Evolutionary conservation across 2,329 filamentous ascomycete genomes (phyloP), one percentile per base, ranked within the genome.

Genomic region (Venturiaceae sp.): DNA sequence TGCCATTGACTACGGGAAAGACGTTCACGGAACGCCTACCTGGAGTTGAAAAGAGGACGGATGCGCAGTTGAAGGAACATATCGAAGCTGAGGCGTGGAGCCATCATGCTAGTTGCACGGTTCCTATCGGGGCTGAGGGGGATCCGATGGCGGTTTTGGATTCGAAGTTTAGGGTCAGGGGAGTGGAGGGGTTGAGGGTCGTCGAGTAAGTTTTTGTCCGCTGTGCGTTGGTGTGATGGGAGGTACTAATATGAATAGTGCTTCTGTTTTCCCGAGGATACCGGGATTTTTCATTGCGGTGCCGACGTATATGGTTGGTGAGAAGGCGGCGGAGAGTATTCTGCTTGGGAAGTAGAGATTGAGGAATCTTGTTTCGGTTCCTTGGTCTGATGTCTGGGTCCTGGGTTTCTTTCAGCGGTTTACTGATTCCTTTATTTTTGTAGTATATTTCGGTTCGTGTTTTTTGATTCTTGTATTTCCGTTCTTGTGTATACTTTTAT

Each of bases 281-380:
- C 80, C 80, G 1, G 82, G 82, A 61, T 78, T 73, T 57, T 83
- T 80, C 63, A 74, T 78, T 28, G 73, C 75, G 3, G 66, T 79
- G 0, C 74, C 80, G 0, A 77, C 77, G 0, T 83, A 81, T 63
- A 81, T 85, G 67, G 72, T 81, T 5, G 76, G 75, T 1, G 82
- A 86, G 73, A 86, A 85, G 73, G 83, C 83, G 0, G 79, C 80
- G 2, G 81, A 84, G 67, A 77, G 76, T 6, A 84, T 85, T 53
- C 57, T 75, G n/a, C n/a, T n/a, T n/a, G n/a, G n/a, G n/a, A 39
- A 39, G 36, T 39, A n/a, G 36, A 39, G n/a, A 39, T 39, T 39
- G 36, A 39, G 36, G 36, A 11, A 11, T 39, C n/a, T 39, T 39
- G n/a, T n/a, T n/a, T n/a, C n/a, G n/a, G n/a, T n/a, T n/a, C n/a